Conservation (phyloP, 495 filamentous ascomycete species). For the Saxispiralis lemnorum region DNA sequence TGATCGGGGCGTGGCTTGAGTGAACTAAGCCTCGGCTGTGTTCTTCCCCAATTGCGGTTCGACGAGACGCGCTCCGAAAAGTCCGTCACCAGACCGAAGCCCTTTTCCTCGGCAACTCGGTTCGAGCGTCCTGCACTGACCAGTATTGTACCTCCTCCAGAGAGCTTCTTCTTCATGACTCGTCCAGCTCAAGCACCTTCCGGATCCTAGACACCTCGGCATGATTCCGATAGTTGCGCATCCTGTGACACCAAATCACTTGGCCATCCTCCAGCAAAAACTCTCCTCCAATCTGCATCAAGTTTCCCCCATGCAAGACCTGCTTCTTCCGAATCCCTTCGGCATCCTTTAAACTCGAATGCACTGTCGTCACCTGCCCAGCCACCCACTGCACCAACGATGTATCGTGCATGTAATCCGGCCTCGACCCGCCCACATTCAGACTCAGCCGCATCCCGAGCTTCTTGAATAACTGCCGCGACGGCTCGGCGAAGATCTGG, state of each 20-base stretch:
- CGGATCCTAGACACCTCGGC: slow-evolving; percentile 47
- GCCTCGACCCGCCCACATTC: slow-evolving; percentile 38
- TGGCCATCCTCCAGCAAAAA: slow-evolving; percentile 59
- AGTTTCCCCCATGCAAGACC: slow-evolving; percentile 44
- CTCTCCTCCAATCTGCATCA: slow-evolving; percentile 63
- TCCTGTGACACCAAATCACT: slow-evolving; percentile 68
- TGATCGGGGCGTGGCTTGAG: no score
- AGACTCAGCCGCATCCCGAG: slow-evolving; percentile 56
- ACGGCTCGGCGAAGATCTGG: slow-evolving; percentile 70
- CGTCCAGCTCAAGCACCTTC: slow-evolving; percentile 43
- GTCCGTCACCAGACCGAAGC: no score
- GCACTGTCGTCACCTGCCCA: slow-evolving; percentile 18
- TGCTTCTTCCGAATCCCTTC: slow-evolving; percentile 13
- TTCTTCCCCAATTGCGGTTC: no score
- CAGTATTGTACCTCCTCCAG: no score
- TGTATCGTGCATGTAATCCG: slow-evolving; percentile 47
- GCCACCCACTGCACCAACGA: slow-evolving; percentile 39
- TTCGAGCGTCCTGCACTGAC: no score
- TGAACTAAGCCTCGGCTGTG: no score
- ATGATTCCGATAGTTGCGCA: slow-evolving; percentile 66
- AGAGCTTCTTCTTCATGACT: slow-evolving; percentile 1
- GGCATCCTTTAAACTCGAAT: slow-evolving; percentile 7
- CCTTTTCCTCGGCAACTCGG: no score
- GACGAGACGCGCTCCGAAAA: no score
- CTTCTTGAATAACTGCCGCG: slow-evolving; percentile 45